phyloP scores from a whole-genome alignment of 176 grass and related monocot genomes.

The Zoysia pacifica region DNA sequence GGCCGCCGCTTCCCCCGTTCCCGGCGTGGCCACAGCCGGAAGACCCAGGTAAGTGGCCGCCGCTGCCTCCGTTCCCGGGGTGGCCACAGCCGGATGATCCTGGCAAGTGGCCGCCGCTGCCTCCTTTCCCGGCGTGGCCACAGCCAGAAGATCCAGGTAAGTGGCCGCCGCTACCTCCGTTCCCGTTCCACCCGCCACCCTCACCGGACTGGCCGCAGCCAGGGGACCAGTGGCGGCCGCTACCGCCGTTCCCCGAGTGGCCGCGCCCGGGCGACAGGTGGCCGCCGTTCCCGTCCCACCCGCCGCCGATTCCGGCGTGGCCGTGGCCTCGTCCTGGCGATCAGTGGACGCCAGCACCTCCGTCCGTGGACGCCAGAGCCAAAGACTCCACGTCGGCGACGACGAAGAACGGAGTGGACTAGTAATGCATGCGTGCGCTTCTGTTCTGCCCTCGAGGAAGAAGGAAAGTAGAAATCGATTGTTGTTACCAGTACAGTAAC shows the following conservation, averaged over 20 bases:
- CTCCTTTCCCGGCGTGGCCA: constrained; percentile 27
- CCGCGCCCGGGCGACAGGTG: constrained; percentile 20
- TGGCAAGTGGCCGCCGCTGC: constrained; percentile 13
- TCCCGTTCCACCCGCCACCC: constrained; percentile 18
- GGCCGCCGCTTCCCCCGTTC: not conserved
- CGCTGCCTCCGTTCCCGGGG: constrained; percentile 2
- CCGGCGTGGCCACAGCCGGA: not conserved
- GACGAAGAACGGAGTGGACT: not conserved
- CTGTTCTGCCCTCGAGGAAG: not conserved
- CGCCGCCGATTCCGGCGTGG: constrained; percentile 12
- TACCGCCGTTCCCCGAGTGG: constrained; percentile 20
- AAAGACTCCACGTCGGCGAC: not conserved
- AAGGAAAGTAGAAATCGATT: not conserved
- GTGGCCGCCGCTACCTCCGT: constrained; percentile 31
- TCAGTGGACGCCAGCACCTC: constrained; percentile 5
- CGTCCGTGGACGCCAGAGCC: not conserved
- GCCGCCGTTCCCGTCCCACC: constrained; percentile 28
- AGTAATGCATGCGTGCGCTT: no score
- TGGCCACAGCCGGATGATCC: constrained; percentile 18
- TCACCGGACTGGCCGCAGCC: constrained; percentile 12
- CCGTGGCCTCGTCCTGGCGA: constrained; percentile 10
- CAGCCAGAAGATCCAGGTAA: not conserved
- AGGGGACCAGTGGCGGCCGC: not conserved
- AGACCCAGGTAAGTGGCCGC: constrained; percentile 2
- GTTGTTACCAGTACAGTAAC: no score